Percentiles rank a stretch among this genome's conserved stretches.
phyloP scores from a whole-genome alignment of 2,329 filamentous ascomycete species.

The Curvularia sp. region DNA sequence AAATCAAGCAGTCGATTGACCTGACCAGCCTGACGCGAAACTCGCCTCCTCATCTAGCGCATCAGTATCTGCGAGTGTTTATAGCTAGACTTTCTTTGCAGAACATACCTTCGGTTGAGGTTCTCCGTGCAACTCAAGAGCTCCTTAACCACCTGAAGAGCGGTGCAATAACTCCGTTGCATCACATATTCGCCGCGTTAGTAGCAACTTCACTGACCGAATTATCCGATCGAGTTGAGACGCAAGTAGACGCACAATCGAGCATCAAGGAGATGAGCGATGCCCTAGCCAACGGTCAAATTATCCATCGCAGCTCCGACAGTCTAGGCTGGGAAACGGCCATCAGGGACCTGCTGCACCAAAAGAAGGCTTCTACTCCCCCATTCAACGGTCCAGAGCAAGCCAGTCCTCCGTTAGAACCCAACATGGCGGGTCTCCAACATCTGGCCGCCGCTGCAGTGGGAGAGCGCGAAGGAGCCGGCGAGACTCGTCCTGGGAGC shows the following conservation, averaged over 20 bases:
- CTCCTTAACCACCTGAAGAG: slow-evolving; percentile 39
- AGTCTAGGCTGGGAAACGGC: slow-evolving; percentile 47
- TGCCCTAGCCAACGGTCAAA: slow-evolving; percentile 42
- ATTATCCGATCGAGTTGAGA: slow-evolving; percentile 46
- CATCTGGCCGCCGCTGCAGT: slow-evolving; percentile 51
- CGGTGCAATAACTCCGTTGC: slow-evolving; percentile 42
- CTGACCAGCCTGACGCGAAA: slow-evolving; percentile 38
- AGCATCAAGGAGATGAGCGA: slow-evolving; percentile 49
- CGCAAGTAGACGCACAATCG: slow-evolving; percentile 46
- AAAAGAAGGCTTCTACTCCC: slow-evolving; percentile 38
- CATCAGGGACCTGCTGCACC: slow-evolving; percentile 42
- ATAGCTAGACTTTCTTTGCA: slow-evolving; percentile 40
- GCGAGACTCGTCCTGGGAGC: slow-evolving; percentile 19
- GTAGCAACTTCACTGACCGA: slow-evolving; percentile 48
- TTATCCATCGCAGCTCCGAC: slow-evolving; percentile 42
- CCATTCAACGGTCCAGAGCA: slow-evolving; percentile 33
- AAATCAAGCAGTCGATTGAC: slow-evolving; percentile 45
- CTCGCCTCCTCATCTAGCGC: slow-evolving; percentile 45
- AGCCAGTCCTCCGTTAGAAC: slow-evolving; percentile 35
- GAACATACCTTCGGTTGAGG: slow-evolving; percentile 33
- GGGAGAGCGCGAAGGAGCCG: slow-evolving; percentile 43
- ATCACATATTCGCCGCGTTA: slow-evolving; percentile 48
- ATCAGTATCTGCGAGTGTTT: slow-evolving; percentile 48
- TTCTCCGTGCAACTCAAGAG: slow-evolving; percentile 39
- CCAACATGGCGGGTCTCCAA: slow-evolving; percentile 50